Evolutionary conservation across 1,284 basidiomycete genomes (phyloP), one percentile per base, ranked within the genome.

Genomic region (Thelephora terrestris): DNA sequence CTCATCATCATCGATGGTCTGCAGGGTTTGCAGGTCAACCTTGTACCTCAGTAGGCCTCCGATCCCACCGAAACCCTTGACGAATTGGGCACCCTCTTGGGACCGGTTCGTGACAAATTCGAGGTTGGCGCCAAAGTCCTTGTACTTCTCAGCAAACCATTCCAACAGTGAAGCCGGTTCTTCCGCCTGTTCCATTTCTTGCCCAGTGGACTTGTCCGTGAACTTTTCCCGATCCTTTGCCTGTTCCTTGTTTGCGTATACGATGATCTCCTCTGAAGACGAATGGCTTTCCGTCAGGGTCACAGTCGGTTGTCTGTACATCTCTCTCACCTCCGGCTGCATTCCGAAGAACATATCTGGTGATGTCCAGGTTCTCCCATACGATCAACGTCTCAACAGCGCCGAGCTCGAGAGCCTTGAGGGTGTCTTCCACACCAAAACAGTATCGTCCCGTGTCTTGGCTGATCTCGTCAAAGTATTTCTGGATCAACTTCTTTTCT

Each of bases 91-190:
- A 29, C 95, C 95, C 65, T 99, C 95, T 64, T 98, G 94, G n/a
- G 91, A 94, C 47, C 81, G 76, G 64, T 90, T 86, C 54, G 87
- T 89, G 42, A 90, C 78, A 61, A 90, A 90, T 65, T 98, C 95
- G 53, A 98, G 82, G 57, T 86, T 86, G 50, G 94, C 90, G 56
- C 95, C 96, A 63, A 98, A 99, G 45, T 94, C 88, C 64, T 91
- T 93, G 77, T 99, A 99, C 66, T 94, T 93, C 62, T 99, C 96
- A 35, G 96, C 88, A 61, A 99, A 92, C 96, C 96, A 99, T 67
- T 99, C 93, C 52, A 97, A 80, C 16, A 96, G 75, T 43, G 88
- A 75, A 60, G 87, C 77, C 1, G 93, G 83, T 56, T 96, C 93
- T 2, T 61, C 60, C 4, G 70, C 68, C 64, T 89, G 84, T 66